Conservation (phyloP, 805 yeast genomes). For the Monosporozyma aerobia region DNA sequence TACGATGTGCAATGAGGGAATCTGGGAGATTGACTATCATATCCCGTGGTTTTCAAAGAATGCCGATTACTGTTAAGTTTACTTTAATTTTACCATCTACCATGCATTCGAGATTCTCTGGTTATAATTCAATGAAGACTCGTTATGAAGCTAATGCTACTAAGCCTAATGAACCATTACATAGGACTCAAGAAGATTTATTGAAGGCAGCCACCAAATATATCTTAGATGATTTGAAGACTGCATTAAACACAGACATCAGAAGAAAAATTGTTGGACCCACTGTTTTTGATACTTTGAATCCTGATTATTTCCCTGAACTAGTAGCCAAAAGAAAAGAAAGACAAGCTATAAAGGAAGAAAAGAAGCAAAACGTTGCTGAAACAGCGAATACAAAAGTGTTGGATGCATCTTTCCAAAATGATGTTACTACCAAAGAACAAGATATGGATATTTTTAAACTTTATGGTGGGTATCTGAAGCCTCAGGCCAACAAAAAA, state of each 20-base stretch:
- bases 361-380: neutral
- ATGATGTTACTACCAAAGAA: constrained; percentile 17
- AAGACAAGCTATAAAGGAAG: constrained; percentile 20
- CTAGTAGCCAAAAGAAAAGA: constrained; percentile 30
- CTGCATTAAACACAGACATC: constrained; percentile 58
- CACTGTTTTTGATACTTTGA: constrained; percentile 48
- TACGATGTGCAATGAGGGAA: constrained; percentile 17
- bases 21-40: constrained; percentile 18
- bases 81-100: constrained; percentile 12
- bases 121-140: neutral
- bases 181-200: constrained; percentile 28
- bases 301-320: constrained; percentile 50
- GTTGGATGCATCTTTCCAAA: neutral
- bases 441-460: constrained; percentile 31
- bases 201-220: constrained; percentile 50
- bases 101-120: constrained; percentile 3
- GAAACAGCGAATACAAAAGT: neutral
- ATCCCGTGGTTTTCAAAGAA: constrained; percentile 15
- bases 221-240: constrained; percentile 54
- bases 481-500: constrained; percentile 4
- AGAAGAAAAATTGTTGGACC: constrained; percentile 68
- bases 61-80: constrained; percentile 19
- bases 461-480: constrained; percentile 21
- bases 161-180: constrained; percentile 6
- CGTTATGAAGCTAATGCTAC: neutral